These are phyloP conservation scores for Ilex aquifolium DNA, from an alignment of 257 asterid genomes.

Conservation along the genomic window DNA sequence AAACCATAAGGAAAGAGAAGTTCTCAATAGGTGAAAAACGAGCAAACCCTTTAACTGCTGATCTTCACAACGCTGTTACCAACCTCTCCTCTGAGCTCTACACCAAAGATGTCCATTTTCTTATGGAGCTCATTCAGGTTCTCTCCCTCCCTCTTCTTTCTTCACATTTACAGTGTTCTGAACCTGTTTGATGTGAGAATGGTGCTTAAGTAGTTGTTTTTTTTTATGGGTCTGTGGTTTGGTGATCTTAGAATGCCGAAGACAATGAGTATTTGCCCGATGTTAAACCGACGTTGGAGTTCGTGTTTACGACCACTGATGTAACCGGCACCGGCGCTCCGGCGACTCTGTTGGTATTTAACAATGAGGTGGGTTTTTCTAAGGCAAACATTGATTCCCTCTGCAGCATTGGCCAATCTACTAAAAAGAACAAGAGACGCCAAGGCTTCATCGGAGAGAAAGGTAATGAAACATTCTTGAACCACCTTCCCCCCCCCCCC, in stretches of 20 bases:
- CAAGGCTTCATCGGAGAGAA: neutral
- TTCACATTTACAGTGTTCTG: neutral
- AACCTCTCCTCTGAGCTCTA: no score
- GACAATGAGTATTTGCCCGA: neutral
- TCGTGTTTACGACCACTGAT: neutral
- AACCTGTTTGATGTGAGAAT: no score
- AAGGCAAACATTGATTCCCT: neutral
- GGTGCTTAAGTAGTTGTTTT: neutral
- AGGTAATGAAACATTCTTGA: neutral
- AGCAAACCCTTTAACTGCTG: no score
- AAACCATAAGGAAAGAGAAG: no score
- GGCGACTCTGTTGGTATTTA: neutral
- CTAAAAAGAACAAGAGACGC: neutral
- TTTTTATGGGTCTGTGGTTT: neutral
- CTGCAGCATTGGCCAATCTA: neutral
- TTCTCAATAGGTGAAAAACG: no score
- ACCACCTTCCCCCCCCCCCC: no score
- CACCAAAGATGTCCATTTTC: no score
- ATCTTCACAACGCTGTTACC: no score
- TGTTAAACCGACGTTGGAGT: neutral
- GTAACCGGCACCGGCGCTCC: neutral
- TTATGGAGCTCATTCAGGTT: neutral
- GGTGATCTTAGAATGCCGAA: neutral
- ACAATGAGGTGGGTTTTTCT: neutral
- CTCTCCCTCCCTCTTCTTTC: neutral